Base-by-base conservation (phyloP, 164 flowering plant species). In the Nymphaea colorata region DNA sequence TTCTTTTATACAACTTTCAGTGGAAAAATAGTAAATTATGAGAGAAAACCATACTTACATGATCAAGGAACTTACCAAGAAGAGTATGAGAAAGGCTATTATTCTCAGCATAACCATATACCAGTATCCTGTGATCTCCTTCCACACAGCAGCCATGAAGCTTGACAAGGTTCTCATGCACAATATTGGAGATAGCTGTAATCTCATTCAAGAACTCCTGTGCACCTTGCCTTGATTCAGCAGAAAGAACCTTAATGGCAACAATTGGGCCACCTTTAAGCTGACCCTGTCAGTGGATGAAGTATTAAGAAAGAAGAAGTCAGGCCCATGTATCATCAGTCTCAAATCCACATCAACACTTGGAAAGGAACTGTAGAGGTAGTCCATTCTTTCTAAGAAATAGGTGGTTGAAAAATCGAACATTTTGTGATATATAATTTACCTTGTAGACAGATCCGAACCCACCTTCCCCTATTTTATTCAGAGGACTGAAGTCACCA, bases 381-480 rank as follows among this genome's bases (percentile, higher is more conserved):
- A 62, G 41, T 4, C 16, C 18, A 18, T 18, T 14, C 18, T 62
- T 15, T 17, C 12, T 42, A 15, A 25, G 1, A 25, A 25, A 25
- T 25, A 25, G 36, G 11, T 2, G 16, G 12, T 25, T 8, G 59
- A 68, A 17, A 41, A 17, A 4, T 3, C 18, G 53, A n/a, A 43
- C 18, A 15, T 41, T 42, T 16, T 25, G 36, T 25, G 61, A 44
- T 6, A 63, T 17, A 64, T 45, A 70, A n/a, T 63, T 71, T 80
- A 93, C 98, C 96, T 82, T 86, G 72, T 83, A 91, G 16, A 90
- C 97, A 75, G 86, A 76, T 71, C 98, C 98, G 75, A 87, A 93
- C 68, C 96, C 98, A 42, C 98, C 98, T 69, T 90, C 84, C 67
- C 98, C 97, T 66, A 93, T 86, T 82, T 93, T 91, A 75, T 91